Base-by-base conservation (phyloP, 2,329 filamentous ascomycete genomes). In the Diaporthe sp. region DNA sequence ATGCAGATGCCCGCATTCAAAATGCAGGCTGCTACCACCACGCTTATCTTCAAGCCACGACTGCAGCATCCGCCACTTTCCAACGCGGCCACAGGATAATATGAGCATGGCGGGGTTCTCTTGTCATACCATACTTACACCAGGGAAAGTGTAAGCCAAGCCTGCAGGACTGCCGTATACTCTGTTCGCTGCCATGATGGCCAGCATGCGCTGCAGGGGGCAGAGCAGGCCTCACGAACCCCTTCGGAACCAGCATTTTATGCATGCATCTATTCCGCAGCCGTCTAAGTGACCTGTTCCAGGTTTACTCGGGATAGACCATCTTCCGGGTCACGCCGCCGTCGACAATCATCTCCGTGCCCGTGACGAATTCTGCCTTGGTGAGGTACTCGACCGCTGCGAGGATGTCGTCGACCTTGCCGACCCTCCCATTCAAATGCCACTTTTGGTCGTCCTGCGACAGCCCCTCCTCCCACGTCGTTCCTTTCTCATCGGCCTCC, bases 361-460 rank as follows among this genome's bases (percentile, higher is more conserved):
- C 81, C 25, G 79, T 81, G 51, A 82, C 80, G 22, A 81, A 81
- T 1, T 79, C 79, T 67, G 77, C 80, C 51, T 78, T 78, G 15
- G 75, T 79, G 37, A 82, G 73, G 73, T 81, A 81, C 71, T 79
- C 77, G 31, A 82, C 79, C 34, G 80, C 81, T 55, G 72, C 79
- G 13, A 78, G 55, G 19, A 82, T 74, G 61, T 89, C 87, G 49
- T 88, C 87, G 2, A 87, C 87, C 75, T 84, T 86, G 2, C 88
- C 88, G 6, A 89, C 88, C 65, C 87, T 80, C 4, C 88, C 87
- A 10, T 85, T 86, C 39, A 87, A 82, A 80, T 90, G 88, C 87
- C 87, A 89, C 69, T 79, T 75, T 39, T 85, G 83, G 76, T 90
- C 88, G 53, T 84, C 84, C 74, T 84, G 81, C 2, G 79, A 83